phyloP scores from a whole-genome alignment of 1,139 yeast species.

The Kluyveromyces marxianus region DNA sequence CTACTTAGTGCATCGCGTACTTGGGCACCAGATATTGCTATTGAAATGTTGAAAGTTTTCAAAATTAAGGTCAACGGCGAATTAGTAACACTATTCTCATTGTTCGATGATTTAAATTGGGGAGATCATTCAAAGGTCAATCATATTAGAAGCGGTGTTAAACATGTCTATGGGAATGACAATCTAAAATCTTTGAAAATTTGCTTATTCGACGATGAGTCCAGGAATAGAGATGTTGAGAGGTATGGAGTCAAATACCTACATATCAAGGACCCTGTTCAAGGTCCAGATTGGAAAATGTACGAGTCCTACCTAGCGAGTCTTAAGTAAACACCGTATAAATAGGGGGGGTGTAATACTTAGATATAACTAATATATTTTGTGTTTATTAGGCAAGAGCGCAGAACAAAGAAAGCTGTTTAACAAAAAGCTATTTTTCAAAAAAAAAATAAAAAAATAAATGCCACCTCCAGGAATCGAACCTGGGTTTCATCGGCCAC shows the following conservation, averaged over 20 bases:
- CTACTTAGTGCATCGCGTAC: conserved; percentile 57
- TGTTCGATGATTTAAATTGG: conserved; percentile 49
- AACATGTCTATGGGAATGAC: conserved; percentile 37
- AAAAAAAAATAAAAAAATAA: conserved; percentile 4
- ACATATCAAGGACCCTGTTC: conserved; percentile 26
- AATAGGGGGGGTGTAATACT: not conserved
- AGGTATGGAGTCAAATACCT: conserved; percentile 44
- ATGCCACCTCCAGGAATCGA: conserved; percentile 40
- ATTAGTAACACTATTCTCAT: conserved; percentile 17
- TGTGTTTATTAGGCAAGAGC: too few relatives aligned
- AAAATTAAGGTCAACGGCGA: conserved; percentile 34
- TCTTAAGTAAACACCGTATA: not conserved
- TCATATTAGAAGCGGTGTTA: conserved; percentile 38
- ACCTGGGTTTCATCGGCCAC: conserved; percentile 41
- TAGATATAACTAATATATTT: not conserved
- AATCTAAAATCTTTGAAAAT: conserved; percentile 28
- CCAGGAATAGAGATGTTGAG: conserved; percentile 50
- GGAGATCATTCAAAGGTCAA: conserved; percentile 50
- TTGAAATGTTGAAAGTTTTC: conserved; percentile 39
- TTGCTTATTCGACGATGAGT: conserved; percentile 52
- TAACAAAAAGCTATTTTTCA: not conserved
- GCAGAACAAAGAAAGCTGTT: too few relatives aligned
- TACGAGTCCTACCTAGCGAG: conserved; percentile 23
- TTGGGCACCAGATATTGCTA: conserved; percentile 50
- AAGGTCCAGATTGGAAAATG: conserved; percentile 29